phyloP scores from a whole-genome alignment of 2,329 filamentous ascomycete species.

The Paraconiothyrium sp. region DNA sequence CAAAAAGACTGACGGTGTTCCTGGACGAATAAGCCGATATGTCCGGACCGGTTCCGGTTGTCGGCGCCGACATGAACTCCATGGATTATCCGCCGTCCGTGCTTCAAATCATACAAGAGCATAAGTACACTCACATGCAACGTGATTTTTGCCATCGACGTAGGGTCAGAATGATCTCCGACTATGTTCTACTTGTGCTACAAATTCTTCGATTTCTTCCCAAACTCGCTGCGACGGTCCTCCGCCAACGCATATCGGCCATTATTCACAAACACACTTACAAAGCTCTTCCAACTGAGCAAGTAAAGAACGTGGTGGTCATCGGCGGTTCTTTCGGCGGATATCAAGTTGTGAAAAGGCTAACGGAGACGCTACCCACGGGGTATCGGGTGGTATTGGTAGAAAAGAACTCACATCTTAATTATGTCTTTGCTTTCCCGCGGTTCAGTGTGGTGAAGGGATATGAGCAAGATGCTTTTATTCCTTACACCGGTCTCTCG shows the following conservation, averaged over 20 bases:
- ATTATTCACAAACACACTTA: constrained; percentile 21
- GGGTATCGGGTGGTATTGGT: constrained; percentile 65
- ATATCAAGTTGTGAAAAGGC: constrained; percentile 58
- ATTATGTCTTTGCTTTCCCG: constrained; percentile 69
- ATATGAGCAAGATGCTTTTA: constrained; percentile 68
- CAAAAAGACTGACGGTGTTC: no score
- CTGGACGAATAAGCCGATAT: neutral
- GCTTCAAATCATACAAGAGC: neutral
- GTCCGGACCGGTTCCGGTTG: neutral
- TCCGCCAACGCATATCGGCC: neutral
- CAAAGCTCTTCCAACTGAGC: constrained; percentile 18
- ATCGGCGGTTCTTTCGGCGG: constrained; percentile 69
- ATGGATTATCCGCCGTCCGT: neutral
- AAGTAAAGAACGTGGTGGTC: constrained; percentile 61
- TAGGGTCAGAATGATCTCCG: constrained; percentile 5
- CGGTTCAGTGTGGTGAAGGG: constrained; percentile 66
- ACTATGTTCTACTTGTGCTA: neutral
- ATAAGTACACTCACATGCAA: neutral
- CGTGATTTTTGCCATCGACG: neutral
- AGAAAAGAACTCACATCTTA: constrained; percentile 69
- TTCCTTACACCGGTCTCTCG: constrained; percentile 62
- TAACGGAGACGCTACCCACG: constrained; percentile 60
- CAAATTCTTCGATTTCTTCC: constrained; percentile 1
- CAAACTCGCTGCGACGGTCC: neutral
- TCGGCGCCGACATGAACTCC: neutral